Base-by-base conservation (phyloP, 108 stramenopile genomes). In the Fragilariopsis cylindrus region DNA sequence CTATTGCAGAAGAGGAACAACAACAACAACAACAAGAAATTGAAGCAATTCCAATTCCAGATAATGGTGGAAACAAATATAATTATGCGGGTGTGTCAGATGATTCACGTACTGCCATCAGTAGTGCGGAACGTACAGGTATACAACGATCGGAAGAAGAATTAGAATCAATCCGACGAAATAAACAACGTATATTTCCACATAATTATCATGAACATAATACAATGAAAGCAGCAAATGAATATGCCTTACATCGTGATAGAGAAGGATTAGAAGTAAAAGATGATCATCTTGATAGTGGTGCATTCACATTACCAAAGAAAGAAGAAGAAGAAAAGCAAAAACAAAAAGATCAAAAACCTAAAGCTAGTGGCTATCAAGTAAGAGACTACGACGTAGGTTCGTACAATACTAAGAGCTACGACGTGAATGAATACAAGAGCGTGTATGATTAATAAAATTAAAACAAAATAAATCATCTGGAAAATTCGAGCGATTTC, bases 401-500 rank as follows among this genome's bases (percentile, higher is more conserved):
- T 12, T 42, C 64, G 8, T 47, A 64, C 7, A 42, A 65, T 13
- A 65, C 19, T 19, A 57, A 40, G 46, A 49, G 43, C 11, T 75
- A 75, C 46, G 56, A 57, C 7, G 16, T 67, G 12, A n/a, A 43
- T 13, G 74, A 75, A 53, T 75, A 75, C 56, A 75, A 75, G 57
- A 75, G 74, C 46, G 12, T 75, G 11, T 75, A 75, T 46, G 74
- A 75, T 21, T 68, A 2, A 44, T 43, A 21, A n/a, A 44, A 30
- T 30, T 30, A 30, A 30, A 30, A 30, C 30, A 30, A 30, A 30
- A 30, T 2, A 30, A 30, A 30, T 30, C 30, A 30, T 30, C 30
- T 30, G 30, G 30, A 30, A 30, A 30, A 30, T 30, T 30, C 30
- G 30, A 30, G 30, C 30, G 30, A 30, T 30, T 30, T 30, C 30